Base-by-base conservation (phyloP, 2,329 filamentous ascomycete species). In the Pyrenophora teres region DNA sequence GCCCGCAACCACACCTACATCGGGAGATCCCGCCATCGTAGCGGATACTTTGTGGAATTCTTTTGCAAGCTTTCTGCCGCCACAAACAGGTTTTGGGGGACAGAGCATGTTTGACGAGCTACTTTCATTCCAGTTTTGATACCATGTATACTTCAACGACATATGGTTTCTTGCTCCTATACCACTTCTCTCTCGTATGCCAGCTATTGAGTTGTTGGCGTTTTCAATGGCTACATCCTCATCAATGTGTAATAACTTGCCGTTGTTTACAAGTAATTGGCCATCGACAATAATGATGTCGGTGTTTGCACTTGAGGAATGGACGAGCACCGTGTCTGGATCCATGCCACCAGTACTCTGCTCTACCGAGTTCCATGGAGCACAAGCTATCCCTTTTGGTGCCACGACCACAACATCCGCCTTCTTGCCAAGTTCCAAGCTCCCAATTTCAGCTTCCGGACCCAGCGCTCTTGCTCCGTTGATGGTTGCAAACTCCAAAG, bases 381-480 rank as follows among this genome's bases (percentile, higher is more conserved):
- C 71, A 19, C 59, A 65, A n/a, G 70, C 62, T 6, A 74, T 61
- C 0, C 68, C 68, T 12, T 67, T 63, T 2, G 67, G 59, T 39
- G 71, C 31, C 59, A 66, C 55, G 21, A 65, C 67, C 1, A 77
- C 74, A 33, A 78, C 69, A 49, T 78, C 74, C 0, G 75, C 75
- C 50, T 76, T 77, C 63, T 77, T 78, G 1, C 74, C 74, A 5
- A 72, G 56, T 46, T 76, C 73, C 15, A 77, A 40, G 40, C 69
- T 76, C 2, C 75, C 76, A 9, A 76, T 74, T 0, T 63, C 52
- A 13, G 66, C 54, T 12, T 76, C 68, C 43, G 81, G 15, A 9
- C 63, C 63, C 13, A 68, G 33, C 5, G 65, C 63, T 10, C 54
- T 50, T 6, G 65, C 64, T 3, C 63, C 63, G 19, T 67, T 65